These are phyloP conservation scores for Boletus rufocinnamomeus DNA, from an alignment of 768 basidiomycete species.

Conservation along the genomic window DNA sequence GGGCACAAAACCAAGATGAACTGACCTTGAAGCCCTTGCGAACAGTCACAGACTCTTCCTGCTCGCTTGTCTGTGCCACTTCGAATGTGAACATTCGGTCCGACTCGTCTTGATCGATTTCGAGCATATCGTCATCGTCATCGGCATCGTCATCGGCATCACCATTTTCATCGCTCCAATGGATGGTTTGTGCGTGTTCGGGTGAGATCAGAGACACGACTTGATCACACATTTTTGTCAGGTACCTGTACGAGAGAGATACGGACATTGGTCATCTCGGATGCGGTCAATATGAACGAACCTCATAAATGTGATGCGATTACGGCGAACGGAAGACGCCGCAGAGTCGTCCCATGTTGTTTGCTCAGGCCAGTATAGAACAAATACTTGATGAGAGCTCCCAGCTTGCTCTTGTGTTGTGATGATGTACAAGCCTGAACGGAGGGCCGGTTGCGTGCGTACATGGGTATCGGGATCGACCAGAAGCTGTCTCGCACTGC, in stretches of 20 bases:
- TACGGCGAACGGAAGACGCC: not conserved
- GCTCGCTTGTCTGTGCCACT: not conserved
- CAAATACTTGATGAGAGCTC: not conserved
- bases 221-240: not conserved
- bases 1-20: not conserved
- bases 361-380: not conserved
- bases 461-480: not conserved
- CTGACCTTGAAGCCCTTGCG: not conserved
- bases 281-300: not conserved
- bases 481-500: not conserved
- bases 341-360: not conserved
- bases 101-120: not conserved
- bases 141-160: not conserved
- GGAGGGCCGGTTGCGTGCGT: not conserved
- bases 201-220: not conserved
- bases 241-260: not conserved
- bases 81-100: not conserved
- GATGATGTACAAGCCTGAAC: not conserved
- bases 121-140: not conserved
- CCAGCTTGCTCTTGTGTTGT: not conserved
- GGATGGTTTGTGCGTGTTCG: not conserved
- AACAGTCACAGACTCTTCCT: not conserved
- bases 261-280: not conserved
- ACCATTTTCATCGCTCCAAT: not conserved
- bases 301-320: not conserved